Evolutionary conservation across 345 rosid genomes (phyloP).

Genomic region (Dipteronia dyeriana): DNA sequence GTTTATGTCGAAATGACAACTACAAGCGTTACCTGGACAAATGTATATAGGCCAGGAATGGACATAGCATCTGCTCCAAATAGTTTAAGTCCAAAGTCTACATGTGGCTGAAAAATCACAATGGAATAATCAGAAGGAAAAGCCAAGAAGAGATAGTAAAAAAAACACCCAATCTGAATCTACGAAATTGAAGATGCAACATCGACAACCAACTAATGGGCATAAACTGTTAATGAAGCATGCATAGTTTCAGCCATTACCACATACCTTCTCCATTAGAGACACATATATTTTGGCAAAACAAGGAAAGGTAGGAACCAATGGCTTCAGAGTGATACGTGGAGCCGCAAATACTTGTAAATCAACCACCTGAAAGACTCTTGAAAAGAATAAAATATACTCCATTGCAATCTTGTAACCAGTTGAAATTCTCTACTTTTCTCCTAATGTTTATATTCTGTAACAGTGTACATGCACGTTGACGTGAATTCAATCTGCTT

Average conservation of each 20-base stretch:
- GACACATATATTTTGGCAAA: conserved; percentile 89
- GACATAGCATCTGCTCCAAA: conserved; percentile 94
- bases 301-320: conserved; percentile 90
- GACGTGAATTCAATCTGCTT: neutral
- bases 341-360: conserved; percentile 90
- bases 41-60: conserved; percentile 81
- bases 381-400: conserved; percentile 13
- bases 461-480: neutral
- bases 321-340: conserved; percentile 89
- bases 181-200: neutral
- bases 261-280: conserved; percentile 86
- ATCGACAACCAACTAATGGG: neutral
- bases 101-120: conserved; percentile 71
- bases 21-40: conserved; percentile 63
- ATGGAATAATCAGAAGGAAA: neutral
- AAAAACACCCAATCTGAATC: no score
- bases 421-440: neutral
- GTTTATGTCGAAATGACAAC: conserved; percentile 4
- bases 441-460: neutral
- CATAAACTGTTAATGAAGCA: neutral
- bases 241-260: neutral
- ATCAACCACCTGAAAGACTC: conserved; percentile 72
- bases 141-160: no score
- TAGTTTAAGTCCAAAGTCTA: conserved; percentile 90
- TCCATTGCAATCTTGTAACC: neutral